Percentiles rank a stretch among this genome's conserved stretches.
Evolutionary conservation across 2,329 filamentous ascomycete genomes (phyloP).

Genomic region (Bertia moriformis): DNA sequence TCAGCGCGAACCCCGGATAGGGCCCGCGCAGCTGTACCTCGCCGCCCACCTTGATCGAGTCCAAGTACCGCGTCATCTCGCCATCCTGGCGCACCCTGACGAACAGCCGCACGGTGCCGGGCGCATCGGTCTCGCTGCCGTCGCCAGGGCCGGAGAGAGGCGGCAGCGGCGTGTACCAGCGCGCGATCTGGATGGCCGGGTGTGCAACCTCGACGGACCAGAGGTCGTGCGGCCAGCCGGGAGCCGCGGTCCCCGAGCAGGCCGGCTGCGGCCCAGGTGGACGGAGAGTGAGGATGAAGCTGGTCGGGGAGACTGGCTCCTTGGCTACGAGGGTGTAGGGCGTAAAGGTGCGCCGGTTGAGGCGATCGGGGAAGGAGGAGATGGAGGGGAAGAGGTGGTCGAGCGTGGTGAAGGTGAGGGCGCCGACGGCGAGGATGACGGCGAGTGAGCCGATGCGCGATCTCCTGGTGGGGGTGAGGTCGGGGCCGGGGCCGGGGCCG

Average conservation of each 20-base stretch:
- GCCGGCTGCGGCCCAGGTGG: conserved; percentile 22
- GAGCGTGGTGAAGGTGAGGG: too few species aligned
- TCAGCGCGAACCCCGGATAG: background rate
- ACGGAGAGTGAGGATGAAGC: conserved; percentile 52
- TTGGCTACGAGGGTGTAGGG: conserved; percentile 49
- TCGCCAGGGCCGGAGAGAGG: background rate
- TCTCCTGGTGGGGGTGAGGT: too few species aligned
- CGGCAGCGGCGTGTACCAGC: background rate
- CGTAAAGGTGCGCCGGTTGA: conserved; percentile 48
- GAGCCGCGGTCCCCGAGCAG: too few species aligned
- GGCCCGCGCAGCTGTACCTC: background rate
- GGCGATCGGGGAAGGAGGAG: too few species aligned
- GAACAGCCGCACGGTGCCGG: background rate
- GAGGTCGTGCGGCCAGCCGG: too few species aligned
- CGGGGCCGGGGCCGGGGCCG: too few species aligned
- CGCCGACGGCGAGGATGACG: too few species aligned
- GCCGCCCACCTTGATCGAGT: background rate
- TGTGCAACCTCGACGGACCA: background rate
- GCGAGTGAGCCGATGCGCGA: too few species aligned
- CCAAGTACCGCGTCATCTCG: background rate
- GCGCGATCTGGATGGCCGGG: background rate
- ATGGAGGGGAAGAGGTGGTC: too few species aligned
- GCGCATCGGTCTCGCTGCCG: too few species aligned
- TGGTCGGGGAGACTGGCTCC: conserved; percentile 49
- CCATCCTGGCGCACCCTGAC: background rate